Conservation (phyloP, 2,329 filamentous ascomycete species). For the Lachnellula subtilissima region DNA sequence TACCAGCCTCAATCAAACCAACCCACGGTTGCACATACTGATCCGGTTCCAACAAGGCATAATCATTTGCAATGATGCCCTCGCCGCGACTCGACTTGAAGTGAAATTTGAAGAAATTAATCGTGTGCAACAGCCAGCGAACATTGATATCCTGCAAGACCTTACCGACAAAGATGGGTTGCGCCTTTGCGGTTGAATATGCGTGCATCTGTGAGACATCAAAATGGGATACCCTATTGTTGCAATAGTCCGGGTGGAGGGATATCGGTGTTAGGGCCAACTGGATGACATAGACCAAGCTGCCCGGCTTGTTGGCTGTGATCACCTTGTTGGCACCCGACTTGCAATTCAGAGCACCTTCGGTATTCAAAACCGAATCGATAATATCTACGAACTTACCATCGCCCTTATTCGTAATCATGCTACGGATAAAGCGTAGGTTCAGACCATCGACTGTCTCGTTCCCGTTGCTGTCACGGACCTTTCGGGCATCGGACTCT, state of each 20-base stretch:
- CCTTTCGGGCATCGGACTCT: constrained; percentile 26
- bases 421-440: constrained; percentile 17
- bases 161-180: constrained; percentile 39
- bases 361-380: constrained; percentile 22
- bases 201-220: constrained; percentile 40
- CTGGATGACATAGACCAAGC: constrained; percentile 22
- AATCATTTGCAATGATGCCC: constrained; percentile 34
- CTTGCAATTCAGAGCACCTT: constrained; percentile 5
- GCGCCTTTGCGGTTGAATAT: constrained; percentile 33
- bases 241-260: constrained; percentile 25
- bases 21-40: constrained; percentile 41
- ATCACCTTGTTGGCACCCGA: constrained; percentile 1
- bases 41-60: constrained; percentile 31
- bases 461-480: constrained; percentile 12
- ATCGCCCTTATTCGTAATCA: constrained; percentile 9
- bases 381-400: constrained; percentile 21
- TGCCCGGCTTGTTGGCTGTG: constrained; percentile 4
- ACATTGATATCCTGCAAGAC: constrained; percentile 38
- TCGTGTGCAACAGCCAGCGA: constrained; percentile 41
- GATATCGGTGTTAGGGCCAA: constrained; percentile 25
- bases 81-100: constrained; percentile 36
- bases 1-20: constrained; percentile 32
- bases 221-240: constrained; percentile 30
- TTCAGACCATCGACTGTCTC: constrained; percentile 33
- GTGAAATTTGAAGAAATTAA: constrained; percentile 51